These are phyloP conservation scores for Rubia yunnanensis DNA, from an alignment of 257 asterid species.

Conservation along the genomic window DNA sequence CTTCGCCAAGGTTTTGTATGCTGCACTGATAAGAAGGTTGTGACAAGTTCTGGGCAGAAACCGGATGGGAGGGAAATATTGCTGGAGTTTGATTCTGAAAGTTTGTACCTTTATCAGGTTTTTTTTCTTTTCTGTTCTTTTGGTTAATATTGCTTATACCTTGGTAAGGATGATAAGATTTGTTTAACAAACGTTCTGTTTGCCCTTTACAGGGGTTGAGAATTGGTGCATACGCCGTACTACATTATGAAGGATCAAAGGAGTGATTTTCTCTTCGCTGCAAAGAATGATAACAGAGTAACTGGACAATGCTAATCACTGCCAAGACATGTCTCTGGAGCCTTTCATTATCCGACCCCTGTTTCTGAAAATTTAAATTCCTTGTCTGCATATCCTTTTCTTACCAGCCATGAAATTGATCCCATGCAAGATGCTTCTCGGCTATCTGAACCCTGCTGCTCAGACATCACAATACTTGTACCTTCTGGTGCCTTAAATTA, in stretches of 20 bases:
- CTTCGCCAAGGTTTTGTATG: conserved; percentile 38
- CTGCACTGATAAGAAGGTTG: conserved; percentile 25
- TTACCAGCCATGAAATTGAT: conserved; percentile 21
- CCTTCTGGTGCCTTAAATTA: conserved; percentile 34
- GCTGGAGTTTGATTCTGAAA: conserved; percentile 57
- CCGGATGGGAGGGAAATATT: conserved; percentile 36
- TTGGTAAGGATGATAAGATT: not conserved
- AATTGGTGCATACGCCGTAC: conserved; percentile 51
- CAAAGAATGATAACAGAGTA: conserved; percentile 19
- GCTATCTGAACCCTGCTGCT: conserved; percentile 21
- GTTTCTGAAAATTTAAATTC: conserved; percentile 31
- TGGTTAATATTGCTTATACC: not conserved
- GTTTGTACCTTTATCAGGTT: conserved; percentile 53
- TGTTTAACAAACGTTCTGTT: not conserved
- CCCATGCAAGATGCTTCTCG: conserved; percentile 19
- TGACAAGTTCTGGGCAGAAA: conserved; percentile 30
- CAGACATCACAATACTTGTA: conserved; percentile 40
- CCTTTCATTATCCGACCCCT: conserved; percentile 36
- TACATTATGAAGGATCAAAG: conserved; percentile 50
- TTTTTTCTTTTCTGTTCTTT: conserved; percentile 4
- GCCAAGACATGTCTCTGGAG: conserved; percentile 43
- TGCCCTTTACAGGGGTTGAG: conserved; percentile 47
- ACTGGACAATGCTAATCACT: conserved; percentile 32
- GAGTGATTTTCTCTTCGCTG: conserved; percentile 33
- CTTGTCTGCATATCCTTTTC: conserved; percentile 16